phyloP scores from a whole-genome alignment of 768 basidiomycete species.

The Boletus rubroflammeus region DNA sequence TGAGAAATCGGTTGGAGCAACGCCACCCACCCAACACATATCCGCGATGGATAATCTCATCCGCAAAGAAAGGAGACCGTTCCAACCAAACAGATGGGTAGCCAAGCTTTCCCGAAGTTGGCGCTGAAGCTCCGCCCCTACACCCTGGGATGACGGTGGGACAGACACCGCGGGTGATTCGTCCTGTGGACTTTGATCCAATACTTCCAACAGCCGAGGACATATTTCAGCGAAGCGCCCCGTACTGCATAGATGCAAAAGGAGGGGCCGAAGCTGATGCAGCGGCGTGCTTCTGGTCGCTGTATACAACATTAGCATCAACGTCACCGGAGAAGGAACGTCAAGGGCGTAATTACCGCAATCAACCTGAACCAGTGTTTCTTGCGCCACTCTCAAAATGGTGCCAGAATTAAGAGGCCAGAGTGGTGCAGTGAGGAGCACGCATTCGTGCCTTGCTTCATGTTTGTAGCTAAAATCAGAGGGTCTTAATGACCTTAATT shows the following conservation, averaged over 20 bases:
- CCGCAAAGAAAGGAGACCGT: conserved; percentile 48
- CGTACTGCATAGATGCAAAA: conserved; percentile 33
- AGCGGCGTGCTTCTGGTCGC: conserved; percentile 25
- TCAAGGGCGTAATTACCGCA: conserved; percentile 39
- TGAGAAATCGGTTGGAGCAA: conserved; percentile 9
- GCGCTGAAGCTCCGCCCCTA: conserved; percentile 37
- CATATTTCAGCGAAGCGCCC: conserved; percentile 39
- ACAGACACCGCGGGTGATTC: conserved; percentile 38
- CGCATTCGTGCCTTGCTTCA: conserved; percentile 52
- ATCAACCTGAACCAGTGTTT: conserved; percentile 26
- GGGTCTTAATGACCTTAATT: conserved; percentile 47
- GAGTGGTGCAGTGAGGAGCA: conserved; percentile 54
- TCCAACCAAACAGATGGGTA: conserved; percentile 62
- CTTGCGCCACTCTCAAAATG: conserved; percentile 25
- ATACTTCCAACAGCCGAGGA: conserved; percentile 42
- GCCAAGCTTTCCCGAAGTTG: conserved; percentile 51
- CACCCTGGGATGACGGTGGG: conserved; percentile 23
- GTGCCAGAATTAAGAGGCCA: conserved; percentile 42
- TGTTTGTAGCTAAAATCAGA: conserved; percentile 81
- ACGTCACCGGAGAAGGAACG: conserved; percentile 4
- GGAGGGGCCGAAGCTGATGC: conserved; percentile 30
- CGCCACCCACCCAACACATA: conserved; percentile 40
- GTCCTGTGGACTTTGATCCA: conserved; percentile 30
- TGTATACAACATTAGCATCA: conserved; percentile 11
- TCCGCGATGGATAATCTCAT: conserved; percentile 49